Base-by-base conservation (phyloP, 176 grass and related monocot genomes). In the Eragrostis nindensis region DNA sequence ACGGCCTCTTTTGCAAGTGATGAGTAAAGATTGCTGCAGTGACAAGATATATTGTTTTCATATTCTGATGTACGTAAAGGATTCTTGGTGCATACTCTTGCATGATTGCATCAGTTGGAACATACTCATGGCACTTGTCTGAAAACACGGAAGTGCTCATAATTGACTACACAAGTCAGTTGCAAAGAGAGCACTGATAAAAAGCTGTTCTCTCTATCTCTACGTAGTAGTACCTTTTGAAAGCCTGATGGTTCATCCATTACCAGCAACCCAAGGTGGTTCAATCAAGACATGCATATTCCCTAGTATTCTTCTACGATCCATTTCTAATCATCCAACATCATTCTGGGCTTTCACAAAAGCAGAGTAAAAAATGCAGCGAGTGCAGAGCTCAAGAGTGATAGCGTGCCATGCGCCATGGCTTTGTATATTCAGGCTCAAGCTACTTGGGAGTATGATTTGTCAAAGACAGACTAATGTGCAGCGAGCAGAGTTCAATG, bases 321-420 rank as follows among this genome's bases (percentile, higher is more conserved):
- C 88, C 83, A 53, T 39, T 82, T 78, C 67, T 36, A 86, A 86
- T 86, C 59, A 90, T 73, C 61, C 71, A 82, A 90, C 88, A 86
- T 78, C 83, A 74, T 86, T 79, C 49, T 39, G 60, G 81, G 75
- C 83, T 86, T 90, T 62, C 25, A 41, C 72, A 44, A 72, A 89
- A 63, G 66, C 19, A 45, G 66, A n/a, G n/a, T n/a, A 21, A 24
- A 75, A 1, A 64, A 21, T 15, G 18, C 64, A 16, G 18, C 17
- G 14, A 60, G 41, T 41, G 87, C 77, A 48, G 39, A 42, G 32
- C 38, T 89, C 54, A 85, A 89, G 77, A 46, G 77, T 50, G 77
- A 85, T 77, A 50, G 82, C 48, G n/a, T 25, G 63, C 21, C 62
- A 80, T 80, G 77, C 48, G n/a, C 17, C 77, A 48, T 7, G 2